phyloP scores from a whole-genome alignment of 208 protist genomes.

The Trypanosoma theileri region DNA sequence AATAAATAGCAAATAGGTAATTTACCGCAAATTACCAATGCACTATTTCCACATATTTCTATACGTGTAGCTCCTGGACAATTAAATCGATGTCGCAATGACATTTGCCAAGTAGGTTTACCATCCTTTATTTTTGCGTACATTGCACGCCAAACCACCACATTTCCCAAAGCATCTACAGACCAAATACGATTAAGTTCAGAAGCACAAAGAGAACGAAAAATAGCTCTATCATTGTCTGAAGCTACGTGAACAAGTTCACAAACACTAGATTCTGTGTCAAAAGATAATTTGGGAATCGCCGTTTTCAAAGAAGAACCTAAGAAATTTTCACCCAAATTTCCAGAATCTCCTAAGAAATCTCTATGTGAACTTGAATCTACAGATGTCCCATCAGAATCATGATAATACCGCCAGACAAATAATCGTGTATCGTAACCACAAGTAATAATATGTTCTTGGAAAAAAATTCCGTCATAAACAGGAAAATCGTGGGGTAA shows the following conservation, averaged over 20 bases:
- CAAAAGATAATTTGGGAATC: not conserved
- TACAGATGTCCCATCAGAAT: not conserved
- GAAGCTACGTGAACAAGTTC: constrained; percentile 32
- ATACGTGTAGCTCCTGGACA: constrained; percentile 53
- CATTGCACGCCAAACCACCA: constrained; percentile 74
- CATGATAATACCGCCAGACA: constrained; percentile 52
- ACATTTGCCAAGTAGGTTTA: constrained; percentile 58
- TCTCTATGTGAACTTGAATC: not conserved
- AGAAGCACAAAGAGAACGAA: constrained; percentile 50
- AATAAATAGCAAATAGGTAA: constrained; percentile 61
- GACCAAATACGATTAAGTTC: constrained; percentile 68
- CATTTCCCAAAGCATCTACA: constrained; percentile 53
- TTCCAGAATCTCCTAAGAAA: not conserved
- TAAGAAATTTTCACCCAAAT: not conserved
- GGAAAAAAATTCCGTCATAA: constrained; percentile 72
- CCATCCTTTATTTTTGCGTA: constrained; percentile 27
- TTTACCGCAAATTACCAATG: constrained; percentile 57
- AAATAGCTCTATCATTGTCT: constrained; percentile 37
- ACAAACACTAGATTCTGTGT: constrained; percentile 7
- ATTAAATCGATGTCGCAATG: constrained; percentile 38
- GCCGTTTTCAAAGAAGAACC: not conserved
- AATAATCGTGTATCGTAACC: constrained; percentile 65
- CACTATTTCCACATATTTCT: constrained; percentile 40
- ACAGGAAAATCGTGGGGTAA: constrained; percentile 70
- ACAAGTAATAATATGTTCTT: constrained; percentile 68